Evolutionary conservation across 1,284 basidiomycete species (phyloP).

Genomic region (Tilletia indica): DNA sequence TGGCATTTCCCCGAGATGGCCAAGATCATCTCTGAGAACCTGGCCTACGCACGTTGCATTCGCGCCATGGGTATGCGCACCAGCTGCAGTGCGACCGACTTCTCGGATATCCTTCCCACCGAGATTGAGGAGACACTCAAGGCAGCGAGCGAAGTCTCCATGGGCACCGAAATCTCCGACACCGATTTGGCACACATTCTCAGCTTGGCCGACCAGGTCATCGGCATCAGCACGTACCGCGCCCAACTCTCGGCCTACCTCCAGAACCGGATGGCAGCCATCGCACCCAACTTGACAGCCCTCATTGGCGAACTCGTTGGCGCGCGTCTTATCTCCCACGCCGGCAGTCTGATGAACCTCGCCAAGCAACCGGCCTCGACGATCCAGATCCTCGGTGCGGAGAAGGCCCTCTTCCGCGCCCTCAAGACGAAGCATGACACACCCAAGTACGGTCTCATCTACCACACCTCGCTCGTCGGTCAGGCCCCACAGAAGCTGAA

Average conservation of each 20-base stretch:
- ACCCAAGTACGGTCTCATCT: conserved; percentile 69
- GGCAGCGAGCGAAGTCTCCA: conserved; percentile 87
- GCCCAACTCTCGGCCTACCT: conserved; percentile 86
- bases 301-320: conserved; percentile 93
- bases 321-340: conserved; percentile 91
- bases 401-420: conserved; percentile 96
- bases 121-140: conserved; percentile 80
- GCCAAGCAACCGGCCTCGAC: conserved; percentile 98
- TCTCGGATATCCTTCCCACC: conserved; percentile 82
- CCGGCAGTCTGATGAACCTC: conserved; percentile 92
- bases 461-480: conserved; percentile 81
- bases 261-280: conserved; percentile 95
- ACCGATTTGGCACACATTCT: conserved; percentile 96
- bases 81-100: conserved; percentile 80
- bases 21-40: conserved; percentile 89
- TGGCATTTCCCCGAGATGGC: conserved; percentile 99
- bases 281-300: conserved; percentile 87
- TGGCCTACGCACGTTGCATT: conserved; percentile 88
- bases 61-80: conserved; percentile 79
- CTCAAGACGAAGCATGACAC: conserved; percentile 99
- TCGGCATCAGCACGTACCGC: conserved; percentile 89
- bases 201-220: conserved; percentile 84
- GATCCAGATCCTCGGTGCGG: conserved; percentile 95
- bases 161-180: conserved; percentile 89
- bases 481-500: conserved; percentile 97